Evolutionary conservation across 805 yeast species (phyloP), one percentile per base, ranked within the genome.

Genomic region (Sugiyamaella lignohabitans): DNA sequence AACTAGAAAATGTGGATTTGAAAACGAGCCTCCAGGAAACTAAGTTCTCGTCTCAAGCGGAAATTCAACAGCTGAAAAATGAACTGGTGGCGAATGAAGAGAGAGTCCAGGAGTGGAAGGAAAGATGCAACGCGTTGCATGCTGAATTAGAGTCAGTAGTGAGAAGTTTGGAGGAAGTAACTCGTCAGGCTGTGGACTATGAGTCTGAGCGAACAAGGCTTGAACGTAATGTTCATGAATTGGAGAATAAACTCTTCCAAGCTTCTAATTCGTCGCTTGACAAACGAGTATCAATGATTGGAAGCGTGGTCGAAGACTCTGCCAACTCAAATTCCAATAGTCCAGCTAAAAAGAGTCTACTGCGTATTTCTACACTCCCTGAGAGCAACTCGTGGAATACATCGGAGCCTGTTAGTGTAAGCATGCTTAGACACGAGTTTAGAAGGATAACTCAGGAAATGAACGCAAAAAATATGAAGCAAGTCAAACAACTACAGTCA

Each of bases 111-210:
- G 61, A 60, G 45, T 58, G 64, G 56, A 56, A 57, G 24, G 56
- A 50, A 23, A 55, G 62, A 19, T 52, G 59, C 36, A 65, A 61
- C 14, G 49, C 58, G 5, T 57, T 65, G 44, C 56, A 63, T 10
- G 19, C 24, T 2, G 67, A 66, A 54, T 55, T 66, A n/a, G 60
- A 53, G 34, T 43, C 53, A 1, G 63, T 61, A 29, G 60, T 64
- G 4, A 48, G 41, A 39, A 54, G 63, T 8, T 56, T 66, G 11
- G 70, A 66, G 36, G 68, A 65, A 24, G 60, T 66, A 23, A 66
- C 69, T n/a, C 48, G 57, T 17, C 58, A 66, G 45, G 61, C 70
- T 1, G 67, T 66, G 18, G 62, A 57, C 40, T 60, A 61, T 39
- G 70, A 66, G 41, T 47, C 61, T 21, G 64, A 62, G 42, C 55